Evolutionary conservation across 257 asterid species (phyloP), one percentile per base, ranked within the genome.

Genomic region (Solanum sitiens): DNA sequence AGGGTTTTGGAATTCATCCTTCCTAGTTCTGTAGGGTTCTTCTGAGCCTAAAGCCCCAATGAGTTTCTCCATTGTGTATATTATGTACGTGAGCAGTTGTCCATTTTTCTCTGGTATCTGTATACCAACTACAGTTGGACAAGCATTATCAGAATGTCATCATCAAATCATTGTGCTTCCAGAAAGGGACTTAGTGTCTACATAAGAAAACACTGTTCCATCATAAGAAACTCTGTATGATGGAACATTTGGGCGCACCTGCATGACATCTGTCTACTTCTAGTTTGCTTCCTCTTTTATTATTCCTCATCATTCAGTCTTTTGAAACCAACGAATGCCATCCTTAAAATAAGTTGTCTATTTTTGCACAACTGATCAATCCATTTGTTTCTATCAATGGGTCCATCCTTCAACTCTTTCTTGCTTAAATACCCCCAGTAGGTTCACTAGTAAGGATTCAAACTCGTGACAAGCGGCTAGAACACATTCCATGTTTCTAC

Each of bases 181-280:
- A 73, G 25, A 20, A 35, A 20, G 3, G 4, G 80, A 73, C 47
- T 73, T 73, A 73, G 47, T 18, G 80, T 73, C 47, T 37, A 37
- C 82, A 37, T 73, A 73, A 73, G 21, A 73, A 37, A 45, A 73
- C 50, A 37, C 82, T 11, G 16, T 21, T 32, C 14, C 63, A 77
- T 77, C 84, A 44, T 77, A 77, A 27, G 65, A 13, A 77, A 25
- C n/a, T 25, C 63, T 77, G 13, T 77, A 8, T 14, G 50, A 96
- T 10, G 99, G 99, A 90, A 97, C 99, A 88, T 95, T 96, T 14
- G 98, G 99, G 90, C 96, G 99, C 86, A 97, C 98, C 99, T 95
- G 94, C 86, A 90, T 83, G 86, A 4, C 42, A 89, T 83, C 77
- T 32, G 44, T 32, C 42, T 32, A 71, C 14, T 32, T 72, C 77